Conservation (phyloP, 2,329 filamentous ascomycete genomes). For the Stagonosporopsis cucurbitacearum region DNA sequence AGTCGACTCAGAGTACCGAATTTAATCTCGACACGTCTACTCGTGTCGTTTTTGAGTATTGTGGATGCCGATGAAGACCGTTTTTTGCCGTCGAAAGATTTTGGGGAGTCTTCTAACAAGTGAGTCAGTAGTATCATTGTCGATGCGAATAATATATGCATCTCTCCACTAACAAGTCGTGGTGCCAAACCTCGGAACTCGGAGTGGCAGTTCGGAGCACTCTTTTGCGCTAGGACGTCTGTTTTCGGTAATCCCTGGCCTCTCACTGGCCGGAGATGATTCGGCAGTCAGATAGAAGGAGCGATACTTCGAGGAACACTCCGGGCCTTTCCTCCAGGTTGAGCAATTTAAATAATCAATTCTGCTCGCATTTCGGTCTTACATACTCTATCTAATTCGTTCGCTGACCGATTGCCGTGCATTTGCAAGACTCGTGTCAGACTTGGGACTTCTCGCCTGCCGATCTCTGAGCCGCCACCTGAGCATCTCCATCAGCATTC, state of each 20-base stretch:
- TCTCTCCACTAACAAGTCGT: background rate
- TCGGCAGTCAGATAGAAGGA: conserved; percentile 8
- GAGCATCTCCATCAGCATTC: conserved; percentile 10
- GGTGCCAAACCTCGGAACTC: conserved; percentile 1
- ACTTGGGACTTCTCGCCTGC: conserved; percentile 6
- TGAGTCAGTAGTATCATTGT: background rate
- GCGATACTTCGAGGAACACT: conserved; percentile 6
- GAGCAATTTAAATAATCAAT: conserved; percentile 15
- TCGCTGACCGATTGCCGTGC: conserved; percentile 5
- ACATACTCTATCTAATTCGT: background rate
- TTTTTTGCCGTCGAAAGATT: too few species aligned
- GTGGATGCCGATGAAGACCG: background rate
- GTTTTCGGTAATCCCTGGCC: conserved; percentile 11
- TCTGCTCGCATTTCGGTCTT: conserved; percentile 7
- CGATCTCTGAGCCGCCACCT: conserved; percentile 16
- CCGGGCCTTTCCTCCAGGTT: conserved; percentile 10
- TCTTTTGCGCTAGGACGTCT: background rate
- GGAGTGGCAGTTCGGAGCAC: conserved; percentile 15
- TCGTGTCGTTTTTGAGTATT: background rate
- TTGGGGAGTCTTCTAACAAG: background rate
- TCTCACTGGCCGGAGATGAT: conserved; percentile 15
- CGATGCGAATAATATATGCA: too few species aligned
- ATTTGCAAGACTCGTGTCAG: background rate
- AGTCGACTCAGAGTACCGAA: background rate
- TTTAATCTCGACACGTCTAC: background rate